phyloP scores from a whole-genome alignment of 140 eudicot genomes.

The Bidens hawaiensis region DNA sequence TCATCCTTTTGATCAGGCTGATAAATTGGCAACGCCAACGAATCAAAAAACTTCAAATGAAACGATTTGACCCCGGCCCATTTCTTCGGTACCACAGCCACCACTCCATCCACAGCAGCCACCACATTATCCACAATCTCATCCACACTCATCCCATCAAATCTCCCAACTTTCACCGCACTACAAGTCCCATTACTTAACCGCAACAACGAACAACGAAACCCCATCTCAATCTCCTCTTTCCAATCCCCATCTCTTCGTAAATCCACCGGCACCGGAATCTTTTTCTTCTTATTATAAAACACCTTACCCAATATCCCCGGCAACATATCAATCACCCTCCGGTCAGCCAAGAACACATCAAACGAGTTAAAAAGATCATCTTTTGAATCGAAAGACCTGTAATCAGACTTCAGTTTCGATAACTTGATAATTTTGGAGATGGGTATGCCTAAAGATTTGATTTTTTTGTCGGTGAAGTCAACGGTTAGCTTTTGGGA shows the following conservation, averaged over 20 bases:
- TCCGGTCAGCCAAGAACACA: conserved; percentile 50
- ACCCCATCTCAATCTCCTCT: conserved; percentile 68
- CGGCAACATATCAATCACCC: conserved; percentile 45
- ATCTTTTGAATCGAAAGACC: conserved; percentile 47
- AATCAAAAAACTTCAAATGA: conserved; percentile 81
- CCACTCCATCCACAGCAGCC: conserved; percentile 47
- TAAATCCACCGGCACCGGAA: conserved; percentile 67
- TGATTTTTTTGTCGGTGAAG: conserved; percentile 37
- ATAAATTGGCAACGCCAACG: conserved; percentile 67
- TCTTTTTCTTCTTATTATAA: conserved; percentile 64
- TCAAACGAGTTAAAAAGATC: conserved; percentile 51
- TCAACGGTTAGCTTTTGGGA: conserved; percentile 47
- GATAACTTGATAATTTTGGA: conserved; percentile 47
- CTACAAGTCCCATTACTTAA: conserved; percentile 76
- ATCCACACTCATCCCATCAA: conserved; percentile 32
- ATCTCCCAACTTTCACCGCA: conserved; percentile 57
- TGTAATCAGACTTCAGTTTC: conserved; percentile 54
- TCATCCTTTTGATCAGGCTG: conserved; percentile 22
- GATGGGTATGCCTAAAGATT: conserved; percentile 40
- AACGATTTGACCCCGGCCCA: conserved; percentile 60
- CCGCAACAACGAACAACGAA: conserved; percentile 42
- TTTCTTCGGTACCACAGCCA: conserved; percentile 57
- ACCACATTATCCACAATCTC: conserved; percentile 80
- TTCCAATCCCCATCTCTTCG: conserved; percentile 54
- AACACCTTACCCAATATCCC: conserved; percentile 59